phyloP scores from a whole-genome alignment of 139 green algal species.

The Tetradesmus obliquus region DNA sequence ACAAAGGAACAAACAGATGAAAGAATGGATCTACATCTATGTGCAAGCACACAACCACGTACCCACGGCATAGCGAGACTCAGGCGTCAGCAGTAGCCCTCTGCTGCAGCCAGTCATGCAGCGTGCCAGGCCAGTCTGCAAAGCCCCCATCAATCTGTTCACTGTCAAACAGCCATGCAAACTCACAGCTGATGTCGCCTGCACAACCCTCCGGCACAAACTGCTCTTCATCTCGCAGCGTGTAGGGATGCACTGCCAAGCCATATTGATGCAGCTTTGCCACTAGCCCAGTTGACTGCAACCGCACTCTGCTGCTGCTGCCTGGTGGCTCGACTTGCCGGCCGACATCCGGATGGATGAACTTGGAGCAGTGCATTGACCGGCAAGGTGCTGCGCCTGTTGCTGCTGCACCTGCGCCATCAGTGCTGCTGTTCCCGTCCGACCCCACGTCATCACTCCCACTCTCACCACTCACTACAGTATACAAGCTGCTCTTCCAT shows the following conservation, averaged over 20 bases:
- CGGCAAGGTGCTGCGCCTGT: neutral
- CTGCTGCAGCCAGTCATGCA: slow-evolving; percentile 35
- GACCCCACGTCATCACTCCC: neutral
- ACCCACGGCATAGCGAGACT: neutral
- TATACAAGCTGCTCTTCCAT: slow-evolving; percentile 49
- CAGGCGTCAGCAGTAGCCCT: neutral
- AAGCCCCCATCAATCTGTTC: slow-evolving; percentile 52
- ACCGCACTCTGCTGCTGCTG: neutral
- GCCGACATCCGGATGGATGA: neutral
- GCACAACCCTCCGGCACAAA: neutral
- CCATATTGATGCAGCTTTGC: slow-evolving; percentile 35
- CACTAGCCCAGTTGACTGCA: slow-evolving; percentile 45
- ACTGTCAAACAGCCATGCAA: slow-evolving; percentile 41
- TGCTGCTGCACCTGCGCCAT: neutral
- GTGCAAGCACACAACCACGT: too few relatives aligned
- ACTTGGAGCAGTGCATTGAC: neutral
- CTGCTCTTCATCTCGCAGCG: slow-evolving; percentile 46
- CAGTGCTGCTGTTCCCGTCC: neutral
- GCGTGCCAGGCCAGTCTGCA: slow-evolving; percentile 48
- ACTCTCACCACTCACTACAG: neutral
- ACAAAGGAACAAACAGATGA: too few relatives aligned
- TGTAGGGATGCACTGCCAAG: slow-evolving; percentile 60
- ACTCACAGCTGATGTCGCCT: slow-evolving; percentile 17
- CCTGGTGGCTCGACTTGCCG: neutral
- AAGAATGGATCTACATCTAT: too few relatives aligned